Conservation (phyloP, 2,329 filamentous ascomycete species). For the Pseudocercospora cruenta region DNA sequence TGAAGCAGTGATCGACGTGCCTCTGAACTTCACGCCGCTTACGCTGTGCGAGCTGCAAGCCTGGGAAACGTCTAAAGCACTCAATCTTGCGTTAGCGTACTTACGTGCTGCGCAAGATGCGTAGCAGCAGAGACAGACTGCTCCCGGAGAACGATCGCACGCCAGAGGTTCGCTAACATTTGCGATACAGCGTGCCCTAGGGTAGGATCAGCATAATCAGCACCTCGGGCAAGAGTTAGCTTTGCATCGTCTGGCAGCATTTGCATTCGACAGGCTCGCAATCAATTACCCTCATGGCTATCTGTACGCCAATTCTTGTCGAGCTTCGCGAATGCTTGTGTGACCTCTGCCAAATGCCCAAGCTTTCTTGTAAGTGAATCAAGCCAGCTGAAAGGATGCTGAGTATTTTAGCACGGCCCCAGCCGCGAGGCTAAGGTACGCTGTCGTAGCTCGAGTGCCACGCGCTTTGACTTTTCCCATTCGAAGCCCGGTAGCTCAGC, state of each 20-base stretch:
- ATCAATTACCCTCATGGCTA: not conserved
- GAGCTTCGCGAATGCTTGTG: not conserved
- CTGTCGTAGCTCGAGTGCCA: not conserved
- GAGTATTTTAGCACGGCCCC: not conserved
- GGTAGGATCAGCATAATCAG: constrained; percentile 4
- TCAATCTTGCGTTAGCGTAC: not conserved
- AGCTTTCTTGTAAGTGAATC: not conserved
- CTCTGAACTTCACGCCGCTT: constrained; percentile 1
- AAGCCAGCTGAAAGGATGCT: not conserved
- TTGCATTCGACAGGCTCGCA: not conserved
- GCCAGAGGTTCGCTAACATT: not conserved
- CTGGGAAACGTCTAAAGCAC: not conserved
- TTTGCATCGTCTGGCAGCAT: not conserved
- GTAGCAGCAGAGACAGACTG: not conserved
- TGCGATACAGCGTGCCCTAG: not conserved
- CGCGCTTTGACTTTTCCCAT: not conserved
- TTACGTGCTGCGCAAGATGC: not conserved
- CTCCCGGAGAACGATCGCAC: not conserved
- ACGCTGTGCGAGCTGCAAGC: not conserved
- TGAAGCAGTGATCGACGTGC: not conserved
- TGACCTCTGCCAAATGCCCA: not conserved
- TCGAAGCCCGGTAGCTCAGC: constrained; percentile 8
- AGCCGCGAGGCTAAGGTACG: not conserved
- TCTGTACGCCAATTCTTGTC: not conserved
- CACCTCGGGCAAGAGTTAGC: not conserved